A percentile compares a stretch with the other conserved stretches of the same genome.
Conservation (phyloP, 225 moss, liverwort and hornwort genomes). For the Asterella californica region DNA sequence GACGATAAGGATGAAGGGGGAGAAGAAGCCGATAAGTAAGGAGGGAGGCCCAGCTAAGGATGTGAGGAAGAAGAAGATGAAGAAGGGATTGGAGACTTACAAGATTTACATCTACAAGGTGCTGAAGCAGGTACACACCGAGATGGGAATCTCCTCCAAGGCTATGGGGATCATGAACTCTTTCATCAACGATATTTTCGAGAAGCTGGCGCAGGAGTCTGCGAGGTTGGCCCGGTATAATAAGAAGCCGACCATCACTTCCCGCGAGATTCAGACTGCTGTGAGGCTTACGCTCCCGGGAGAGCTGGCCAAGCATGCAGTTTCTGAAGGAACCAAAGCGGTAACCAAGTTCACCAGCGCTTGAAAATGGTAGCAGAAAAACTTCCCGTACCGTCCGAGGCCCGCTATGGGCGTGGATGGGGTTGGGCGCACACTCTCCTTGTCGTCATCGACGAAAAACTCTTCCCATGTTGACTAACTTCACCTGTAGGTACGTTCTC, state of each 20-base stretch:
- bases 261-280: conserved; percentile 30
- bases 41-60: conserved; percentile 25
- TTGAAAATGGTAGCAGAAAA: neutral
- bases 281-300: conserved; percentile 20
- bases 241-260: conserved; percentile 28
- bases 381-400: too few relatives aligned
- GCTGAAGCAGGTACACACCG: conserved; percentile 23
- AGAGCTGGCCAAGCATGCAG: conserved; percentile 33
- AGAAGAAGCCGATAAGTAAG: conserved; percentile 20
- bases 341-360: conserved; percentile 30
- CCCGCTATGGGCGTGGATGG: too few relatives aligned
- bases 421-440: too few relatives aligned
- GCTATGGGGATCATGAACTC: conserved; percentile 29
- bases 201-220: conserved; percentile 29
- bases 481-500: too few relatives aligned
- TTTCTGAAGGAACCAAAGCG: conserved; percentile 26
- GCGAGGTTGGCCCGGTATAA: conserved; percentile 22
- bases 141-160: conserved; percentile 24
- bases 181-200: conserved; percentile 26
- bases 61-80: conserved; percentile 21
- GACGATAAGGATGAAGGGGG: conserved; percentile 15
- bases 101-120: conserved; percentile 30
- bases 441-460: too few relatives aligned
- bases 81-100: conserved; percentile 16
- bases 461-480: too few relatives aligned